phyloP scores from a whole-genome alignment of 2,329 filamentous ascomycete species.

The Paecilomyces sp. region DNA sequence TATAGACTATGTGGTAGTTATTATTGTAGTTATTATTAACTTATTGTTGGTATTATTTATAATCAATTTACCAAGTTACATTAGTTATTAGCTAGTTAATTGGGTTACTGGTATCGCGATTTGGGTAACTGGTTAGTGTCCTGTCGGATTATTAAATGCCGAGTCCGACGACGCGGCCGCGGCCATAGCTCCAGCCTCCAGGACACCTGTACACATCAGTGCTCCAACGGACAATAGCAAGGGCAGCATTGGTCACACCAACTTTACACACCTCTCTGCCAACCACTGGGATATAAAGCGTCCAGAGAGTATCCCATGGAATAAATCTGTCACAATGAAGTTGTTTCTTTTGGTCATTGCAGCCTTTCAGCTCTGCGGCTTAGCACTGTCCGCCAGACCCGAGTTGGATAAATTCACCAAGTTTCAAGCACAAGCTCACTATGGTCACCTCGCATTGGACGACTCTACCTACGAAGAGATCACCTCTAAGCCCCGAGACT shows the following conservation, averaged over 20 bases:
- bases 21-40: no score
- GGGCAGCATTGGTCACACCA: not conserved
- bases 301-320: not conserved
- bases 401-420: conserved; percentile 60
- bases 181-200: not conserved
- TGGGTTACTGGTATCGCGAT: no score
- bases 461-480: conserved; percentile 69
- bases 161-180: not conserved
- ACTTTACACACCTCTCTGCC: not conserved
- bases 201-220: not conserved
- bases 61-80: no score
- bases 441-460: conserved; percentile 67
- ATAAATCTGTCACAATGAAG: conserved; percentile 22
- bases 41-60: no score
- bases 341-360: conserved; percentile 32
- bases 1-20: no score
- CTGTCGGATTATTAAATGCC: not conserved
- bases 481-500: conserved; percentile 72
- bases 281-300: not conserved
- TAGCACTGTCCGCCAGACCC: conserved; percentile 45
- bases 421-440: conserved; percentile 62
- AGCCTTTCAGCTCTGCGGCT: conserved; percentile 19
- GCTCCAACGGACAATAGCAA: not conserved
- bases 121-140: no score
- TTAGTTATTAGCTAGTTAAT: no score